These are phyloP conservation scores for Casuarina glauca DNA, from an alignment of 306 rosid species.

Conservation along the genomic window DNA sequence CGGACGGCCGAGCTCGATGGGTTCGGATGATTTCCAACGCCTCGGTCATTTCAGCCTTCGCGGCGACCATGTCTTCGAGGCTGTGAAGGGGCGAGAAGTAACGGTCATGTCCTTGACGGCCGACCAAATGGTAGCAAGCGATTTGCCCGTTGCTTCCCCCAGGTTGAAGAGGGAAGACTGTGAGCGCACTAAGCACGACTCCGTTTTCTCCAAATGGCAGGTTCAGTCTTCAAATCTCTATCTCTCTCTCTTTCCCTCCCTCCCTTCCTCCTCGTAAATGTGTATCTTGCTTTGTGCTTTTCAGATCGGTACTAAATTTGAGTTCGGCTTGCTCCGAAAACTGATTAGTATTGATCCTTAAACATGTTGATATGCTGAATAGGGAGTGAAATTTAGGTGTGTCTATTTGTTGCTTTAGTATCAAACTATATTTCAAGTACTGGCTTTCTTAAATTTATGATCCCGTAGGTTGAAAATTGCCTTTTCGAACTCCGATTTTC, in stretches of 20 bases:
- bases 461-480: neutral
- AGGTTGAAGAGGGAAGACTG: constrained; percentile 5
- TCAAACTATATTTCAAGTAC: neutral
- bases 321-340: neutral
- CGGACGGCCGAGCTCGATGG: neutral
- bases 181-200: neutral
- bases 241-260: too few relatives aligned
- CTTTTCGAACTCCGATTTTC: neutral
- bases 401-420: neutral
- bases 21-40: neutral
- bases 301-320: neutral
- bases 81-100: constrained; percentile 8
- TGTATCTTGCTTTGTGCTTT: neutral
- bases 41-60: neutral
- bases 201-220: neutral
- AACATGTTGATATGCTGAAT: neutral
- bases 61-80: neutral
- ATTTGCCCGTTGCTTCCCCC: neutral
- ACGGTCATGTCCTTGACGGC: constrained; percentile 21
- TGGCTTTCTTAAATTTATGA: neutral
- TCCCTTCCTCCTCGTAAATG: too few relatives aligned
- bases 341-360: neutral
- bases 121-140: constrained; percentile 25
- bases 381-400: neutral
- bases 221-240: neutral